These are phyloP conservation scores for Torulaspora indica DNA, from an alignment of 805 yeast genomes.

Conservation along the genomic window DNA sequence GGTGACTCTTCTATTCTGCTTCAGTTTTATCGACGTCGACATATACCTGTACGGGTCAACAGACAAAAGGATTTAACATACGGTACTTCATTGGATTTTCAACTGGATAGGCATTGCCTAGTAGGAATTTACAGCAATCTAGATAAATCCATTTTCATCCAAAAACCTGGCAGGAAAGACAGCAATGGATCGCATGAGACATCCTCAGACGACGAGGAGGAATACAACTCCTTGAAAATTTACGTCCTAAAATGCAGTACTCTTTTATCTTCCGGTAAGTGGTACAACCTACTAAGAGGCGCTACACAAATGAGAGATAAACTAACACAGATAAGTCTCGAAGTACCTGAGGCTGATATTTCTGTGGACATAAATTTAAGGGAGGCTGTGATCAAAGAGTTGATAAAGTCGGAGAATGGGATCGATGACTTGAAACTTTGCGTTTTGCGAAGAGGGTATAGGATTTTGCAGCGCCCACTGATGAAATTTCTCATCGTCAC, in stretches of 20 bases:
- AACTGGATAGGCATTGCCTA: slow-evolving; percentile 29
- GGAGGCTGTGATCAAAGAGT: slow-evolving; percentile 6
- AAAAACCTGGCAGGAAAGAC: slow-evolving; percentile 22
- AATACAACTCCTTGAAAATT: slow-evolving; percentile 28
- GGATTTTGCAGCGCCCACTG: slow-evolving; percentile 23
- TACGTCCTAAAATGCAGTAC: slow-evolving; percentile 57
- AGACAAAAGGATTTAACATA: slow-evolving; percentile 12
- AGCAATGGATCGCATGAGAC: slow-evolving; percentile 4
- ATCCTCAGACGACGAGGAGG: slow-evolving; percentile 11
- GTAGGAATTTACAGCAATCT: slow-evolving; percentile 57
- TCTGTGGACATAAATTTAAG: slow-evolving; percentile 29
- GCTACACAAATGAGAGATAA: slow-evolving; percentile 44
- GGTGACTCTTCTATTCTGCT: slow-evolving; percentile 49
- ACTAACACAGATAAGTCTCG: slow-evolving; percentile 42
- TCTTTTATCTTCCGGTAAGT: slow-evolving; percentile 49
- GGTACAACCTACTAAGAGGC: slow-evolving; percentile 57
- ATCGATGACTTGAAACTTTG: slow-evolving; percentile 20
- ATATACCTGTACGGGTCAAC: neutral
- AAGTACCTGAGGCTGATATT: slow-evolving; percentile 40
- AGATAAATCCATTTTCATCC: slow-evolving; percentile 57
- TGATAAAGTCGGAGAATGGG: slow-evolving; percentile 9
- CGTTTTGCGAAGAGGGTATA: slow-evolving; percentile 21
- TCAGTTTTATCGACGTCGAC: slow-evolving; percentile 50
- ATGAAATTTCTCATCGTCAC: slow-evolving; percentile 23
- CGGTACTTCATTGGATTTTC: slow-evolving; percentile 31